Base-by-base conservation (phyloP, 202 grass and related monocot genomes). In the Bolboschoenoplectus hybrid region DNA sequence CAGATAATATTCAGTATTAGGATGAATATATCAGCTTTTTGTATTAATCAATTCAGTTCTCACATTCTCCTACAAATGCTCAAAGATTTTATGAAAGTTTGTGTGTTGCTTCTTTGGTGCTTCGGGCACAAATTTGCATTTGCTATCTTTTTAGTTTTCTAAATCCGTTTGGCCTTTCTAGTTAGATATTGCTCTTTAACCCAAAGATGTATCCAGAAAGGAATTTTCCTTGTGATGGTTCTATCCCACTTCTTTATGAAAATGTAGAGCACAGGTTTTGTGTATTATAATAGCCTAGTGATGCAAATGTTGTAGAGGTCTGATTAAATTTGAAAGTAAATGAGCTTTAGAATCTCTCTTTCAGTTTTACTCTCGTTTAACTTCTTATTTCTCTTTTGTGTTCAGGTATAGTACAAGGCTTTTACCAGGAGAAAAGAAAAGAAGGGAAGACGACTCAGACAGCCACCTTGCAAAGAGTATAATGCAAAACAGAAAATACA, bases 391-490 rank as follows among this genome's bases (percentile, higher is more conserved):
- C 56, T 84, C 83, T 86, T 51, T 85, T 19, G 61, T 61, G 19
- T 85, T 57, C 69, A 98, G 96, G 86, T 76, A 89, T 74, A 86
- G 80, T 16, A 63, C 87, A 73, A 88, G 83, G 85, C 87, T 85
- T 41, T 85, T 73, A 66, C 83, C 87, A 85, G 89, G 86, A 58
- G 88, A 91, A 69, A 86, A 43, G 40, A 95, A 87, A 85, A 94
- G 64, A 89, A 95, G 86, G 82, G 93, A 98, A 89, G 96, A 98
- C 57, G 89, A 95, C 89, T 89, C 90, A 82, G 93, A 98, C 77
- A 63, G 83, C 38, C 90, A 94, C 85, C 91, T 98, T 69, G 96
- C 91, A 52, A 95, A 82, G 69, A 92, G 74, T 88, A 98, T 98
- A 90, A 89, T 88, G 87, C 90, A 94, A 62, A 98, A 92, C 80